phyloP scores from a whole-genome alignment of 2,329 filamentous ascomycete genomes.

The Ophiostoma ips region DNA sequence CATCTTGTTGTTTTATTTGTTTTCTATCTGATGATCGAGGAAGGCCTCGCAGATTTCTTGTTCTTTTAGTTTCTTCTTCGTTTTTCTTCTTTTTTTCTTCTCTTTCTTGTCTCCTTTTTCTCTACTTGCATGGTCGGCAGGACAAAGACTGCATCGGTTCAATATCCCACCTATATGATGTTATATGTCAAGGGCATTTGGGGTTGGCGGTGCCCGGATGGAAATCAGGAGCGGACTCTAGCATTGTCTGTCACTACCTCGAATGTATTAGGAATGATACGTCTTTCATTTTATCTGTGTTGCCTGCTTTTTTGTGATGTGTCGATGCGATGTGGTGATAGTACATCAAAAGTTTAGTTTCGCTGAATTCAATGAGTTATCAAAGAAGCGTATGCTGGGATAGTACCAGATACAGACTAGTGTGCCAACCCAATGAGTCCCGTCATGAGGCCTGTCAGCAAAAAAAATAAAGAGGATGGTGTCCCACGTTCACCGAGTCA shows the following conservation, averaged over 20 bases:
- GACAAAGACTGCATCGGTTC: neutral
- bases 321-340: too few relatives aligned
- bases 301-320: too few relatives aligned
- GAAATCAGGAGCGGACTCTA: neutral
- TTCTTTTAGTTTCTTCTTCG: neutral
- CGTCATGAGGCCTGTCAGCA: too few relatives aligned
- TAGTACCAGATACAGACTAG: too few relatives aligned
- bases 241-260: neutral
- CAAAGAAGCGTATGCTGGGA: too few relatives aligned
- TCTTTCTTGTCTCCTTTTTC: neutral
- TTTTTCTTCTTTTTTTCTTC: neutral
- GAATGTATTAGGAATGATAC: neutral
- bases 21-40: neutral
- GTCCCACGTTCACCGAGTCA: too few relatives aligned
- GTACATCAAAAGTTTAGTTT: too few relatives aligned
- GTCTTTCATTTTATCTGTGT: neutral
- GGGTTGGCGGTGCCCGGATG: neutral
- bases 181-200: neutral
- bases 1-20: neutral
- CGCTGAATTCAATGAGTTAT: too few relatives aligned
- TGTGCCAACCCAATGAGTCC: too few relatives aligned
- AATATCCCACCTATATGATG: neutral
- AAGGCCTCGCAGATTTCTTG: neutral
- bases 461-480: too few relatives aligned
- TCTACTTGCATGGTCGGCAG: conserved; percentile 6